A percentile compares a stretch with the other conserved stretches of the same genome.
These are phyloP conservation scores for Dictyostelium capitatum DNA, from an alignment of 78 protist genomes.

Conservation along the genomic window DNA sequence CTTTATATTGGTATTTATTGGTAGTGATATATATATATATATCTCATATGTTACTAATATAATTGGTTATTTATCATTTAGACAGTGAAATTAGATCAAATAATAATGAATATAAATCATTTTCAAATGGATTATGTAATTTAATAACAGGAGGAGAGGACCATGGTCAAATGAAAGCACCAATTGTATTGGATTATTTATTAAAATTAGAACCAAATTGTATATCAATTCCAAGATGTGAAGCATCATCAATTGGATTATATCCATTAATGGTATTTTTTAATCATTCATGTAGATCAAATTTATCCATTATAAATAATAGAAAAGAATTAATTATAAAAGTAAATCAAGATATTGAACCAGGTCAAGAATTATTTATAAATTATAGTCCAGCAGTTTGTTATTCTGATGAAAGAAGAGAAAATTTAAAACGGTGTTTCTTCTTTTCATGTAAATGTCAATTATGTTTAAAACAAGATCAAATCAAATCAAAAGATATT, in stretches of 20 bases:
- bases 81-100: not conserved
- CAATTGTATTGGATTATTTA: conserved; percentile 5
- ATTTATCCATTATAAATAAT: conserved; percentile 4
- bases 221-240: conserved; percentile 18
- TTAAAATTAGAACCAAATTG: conserved; percentile 18
- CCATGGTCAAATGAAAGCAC: not conserved
- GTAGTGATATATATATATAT: too few species aligned
- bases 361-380: not conserved
- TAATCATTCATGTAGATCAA: conserved; percentile 13
- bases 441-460: not conserved
- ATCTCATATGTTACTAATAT: too few species aligned
- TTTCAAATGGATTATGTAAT: not conserved
- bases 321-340: not conserved
- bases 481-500: not conserved
- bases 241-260: conserved; percentile 11
- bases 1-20: not conserved
- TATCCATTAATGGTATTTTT: conserved; percentile 17
- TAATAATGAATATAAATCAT: conserved; percentile 14
- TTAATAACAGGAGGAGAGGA: not conserved
- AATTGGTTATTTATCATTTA: too few species aligned
- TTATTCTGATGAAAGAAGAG: not conserved
- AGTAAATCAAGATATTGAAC: not conserved
- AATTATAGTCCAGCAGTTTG: conserved; percentile 13
- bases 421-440: conserved; percentile 5
- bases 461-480: not conserved